Evolutionary conservation across 495 filamentous ascomycete species (phyloP), one percentile per base, ranked within the genome.

Genomic region (Tirmania nivea): DNA sequence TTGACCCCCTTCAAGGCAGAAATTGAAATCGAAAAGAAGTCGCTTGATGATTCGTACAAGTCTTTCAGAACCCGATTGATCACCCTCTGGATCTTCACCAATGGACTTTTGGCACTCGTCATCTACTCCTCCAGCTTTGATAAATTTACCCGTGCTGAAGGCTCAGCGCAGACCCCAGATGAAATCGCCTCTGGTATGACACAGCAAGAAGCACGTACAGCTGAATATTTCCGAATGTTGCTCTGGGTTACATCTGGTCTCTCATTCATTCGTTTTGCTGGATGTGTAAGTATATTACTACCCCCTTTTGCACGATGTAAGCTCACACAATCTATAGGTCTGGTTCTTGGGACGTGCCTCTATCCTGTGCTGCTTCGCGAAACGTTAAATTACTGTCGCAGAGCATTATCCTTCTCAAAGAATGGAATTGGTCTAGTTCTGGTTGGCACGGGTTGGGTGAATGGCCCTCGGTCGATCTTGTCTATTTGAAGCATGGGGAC

Each of bases 1-100:
- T 68, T 99, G 59, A 74, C 77, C 17, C 84, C 86, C 3, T 94
- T 78, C 66, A 71, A 87, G 42, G 79, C 85, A 14, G 78, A 75
- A 21, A 76, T 83, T 54, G 73, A 78, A 59, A 69, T 78, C 25
- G 84, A 86, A 36, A 76, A 81, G 67, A 92, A 87, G 71, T 84
- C 82, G 7, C 75, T 96, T 54, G 92, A 99, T 55, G 92, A 99
- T 64, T 92, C 85, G 21, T 99, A 96, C 77, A 96, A 94, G 74
- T 86, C 84, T 70, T 99, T 99, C 86, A 73, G 92, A 69, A 99
- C 92, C 10, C 82, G 81, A 54, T 74, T 99, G 31, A 84, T 95
- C 49, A 82, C 86, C 20, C 69, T 77, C 8, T 99, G 92, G 92
- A 83, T 96, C 59, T 94, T 95, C 69, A 88, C 86, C 37, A 99